Base-by-base conservation (phyloP, 495 filamentous ascomycete species). In the Talaromyces wortmannii region DNA sequence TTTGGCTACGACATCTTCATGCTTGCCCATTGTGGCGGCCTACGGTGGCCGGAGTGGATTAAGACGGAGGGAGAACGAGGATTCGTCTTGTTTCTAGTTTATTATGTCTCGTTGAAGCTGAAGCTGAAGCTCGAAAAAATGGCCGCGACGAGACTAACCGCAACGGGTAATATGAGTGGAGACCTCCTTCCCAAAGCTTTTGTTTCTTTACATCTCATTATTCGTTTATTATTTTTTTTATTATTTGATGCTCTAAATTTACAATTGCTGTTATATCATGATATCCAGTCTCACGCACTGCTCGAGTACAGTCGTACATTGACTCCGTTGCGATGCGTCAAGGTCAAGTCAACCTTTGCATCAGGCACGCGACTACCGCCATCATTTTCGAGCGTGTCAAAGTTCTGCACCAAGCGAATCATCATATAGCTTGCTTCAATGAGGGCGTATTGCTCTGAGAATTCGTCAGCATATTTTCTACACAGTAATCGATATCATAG, bases 401-500 rank as follows among this genome's bases (percentile, higher is more conserved):
- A 76, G 45, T 65, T 66, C 63, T 75, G 70, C 43, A 74, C 45
- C 45, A 76, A 55, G 16, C 70, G 58, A 15, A 79, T 77, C 55
- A 77, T 68, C 3, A 78, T 69, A 52, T 85, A 88, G 4, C 72
- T 70, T 3, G 79, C 77, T 61, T 87, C 81, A 5, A 77, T 82
- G 3, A 85, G 67, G 7, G 84, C 84, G 59, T 82, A 83, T 59
- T 84, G 79, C 66, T 84, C 48, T 31, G 16, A 16, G 31, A 11
- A 36, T 51, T 16, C 18, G 6, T 17, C 15, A 48, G 45, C 45
- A 8, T 16, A 8, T 48, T 10, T 11, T 30, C 15, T 18, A 11
- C 8, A 40, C n/a, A 40, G 8, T 1, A 1, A 40, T 49, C 48
- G 30, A 7, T 2, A 51, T 18, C 23, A 7, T 33, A 31, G 48